A percentile compares a stretch with the other conserved stretches of the same genome.
Conservation (phyloP, 1,284 basidiomycete genomes). For the Microbotryum silenes-acaulis region DNA sequence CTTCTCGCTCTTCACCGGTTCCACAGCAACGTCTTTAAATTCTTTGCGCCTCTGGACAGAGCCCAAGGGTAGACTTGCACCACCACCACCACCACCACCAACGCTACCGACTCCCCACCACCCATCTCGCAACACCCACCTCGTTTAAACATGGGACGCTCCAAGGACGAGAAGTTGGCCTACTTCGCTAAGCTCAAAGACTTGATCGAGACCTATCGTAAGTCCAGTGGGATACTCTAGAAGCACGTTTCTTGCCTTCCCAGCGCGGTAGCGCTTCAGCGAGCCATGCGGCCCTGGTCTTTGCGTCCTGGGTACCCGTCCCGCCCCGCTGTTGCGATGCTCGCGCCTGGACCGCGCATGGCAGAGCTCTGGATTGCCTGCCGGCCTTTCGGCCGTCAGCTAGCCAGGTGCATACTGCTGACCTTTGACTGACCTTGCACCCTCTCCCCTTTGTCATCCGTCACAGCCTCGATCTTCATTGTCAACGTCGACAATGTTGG, state of each 20-base stretch:
- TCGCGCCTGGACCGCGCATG: neutral
- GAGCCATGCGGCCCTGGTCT: neutral
- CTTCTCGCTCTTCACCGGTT: neutral
- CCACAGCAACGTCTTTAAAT: slow-evolving; percentile 34
- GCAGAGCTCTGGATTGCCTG: neutral
- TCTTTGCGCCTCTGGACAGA: slow-evolving; percentile 33
- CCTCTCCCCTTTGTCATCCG: slow-evolving; percentile 2
- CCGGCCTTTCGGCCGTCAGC: neutral
- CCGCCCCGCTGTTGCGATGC: neutral
- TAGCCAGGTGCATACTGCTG: neutral
- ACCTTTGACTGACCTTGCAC: no score
- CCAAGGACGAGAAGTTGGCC: slow-evolving; percentile 62
- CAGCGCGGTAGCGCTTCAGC: neutral
- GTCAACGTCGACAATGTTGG: slow-evolving; percentile 99
- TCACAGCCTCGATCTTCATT: slow-evolving; percentile 86
- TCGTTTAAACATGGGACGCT: slow-evolving; percentile 29
- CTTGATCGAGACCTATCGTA: slow-evolving; percentile 82
- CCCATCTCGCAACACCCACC: slow-evolving; percentile 1
- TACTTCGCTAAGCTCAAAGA: slow-evolving; percentile 95
- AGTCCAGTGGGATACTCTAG: slow-evolving; percentile 39
- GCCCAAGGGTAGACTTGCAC: slow-evolving; percentile 30
- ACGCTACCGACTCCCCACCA: neutral
- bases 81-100: slow-evolving; percentile 9
- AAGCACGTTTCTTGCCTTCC: neutral
- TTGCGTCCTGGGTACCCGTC: neutral